Percentiles rank a stretch among this genome's conserved stretches.
These are phyloP conservation scores for Yamadazyma sp. DNA, from an alignment of 805 yeast genomes.

Conservation along the genomic window DNA sequence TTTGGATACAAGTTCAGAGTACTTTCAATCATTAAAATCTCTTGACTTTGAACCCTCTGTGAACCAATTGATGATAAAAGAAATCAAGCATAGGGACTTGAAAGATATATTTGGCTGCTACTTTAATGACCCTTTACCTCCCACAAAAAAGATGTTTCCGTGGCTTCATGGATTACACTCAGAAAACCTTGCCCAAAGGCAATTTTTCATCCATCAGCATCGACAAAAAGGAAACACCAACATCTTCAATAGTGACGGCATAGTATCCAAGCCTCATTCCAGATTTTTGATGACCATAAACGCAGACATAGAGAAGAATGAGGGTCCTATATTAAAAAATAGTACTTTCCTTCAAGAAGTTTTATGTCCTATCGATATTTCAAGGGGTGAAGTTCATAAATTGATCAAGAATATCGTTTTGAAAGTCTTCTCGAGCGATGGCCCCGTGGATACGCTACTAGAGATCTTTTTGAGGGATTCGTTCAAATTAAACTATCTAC, in stretches of 20 bases:
- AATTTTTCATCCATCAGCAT: constrained; percentile 40
- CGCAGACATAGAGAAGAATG: constrained; percentile 10
- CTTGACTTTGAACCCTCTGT: neutral
- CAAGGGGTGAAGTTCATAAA: constrained; percentile 32
- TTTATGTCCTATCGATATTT: constrained; percentile 47
- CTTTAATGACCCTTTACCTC: constrained; percentile 50
- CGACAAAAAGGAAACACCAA: constrained; percentile 15
- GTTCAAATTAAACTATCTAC: constrained; percentile 43
- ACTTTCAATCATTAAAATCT: neutral
- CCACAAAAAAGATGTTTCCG: constrained; percentile 72
- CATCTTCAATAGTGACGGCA: neutral
- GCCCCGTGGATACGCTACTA: constrained; percentile 14
- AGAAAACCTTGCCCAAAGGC: constrained; percentile 53
- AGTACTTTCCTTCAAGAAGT: constrained; percentile 56
- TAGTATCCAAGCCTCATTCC: constrained; percentile 17
- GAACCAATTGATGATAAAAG: constrained; percentile 15
- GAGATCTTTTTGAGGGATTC: constrained; percentile 43
- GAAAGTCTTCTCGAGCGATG: constrained; percentile 23
- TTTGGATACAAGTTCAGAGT: constrained; percentile 5
- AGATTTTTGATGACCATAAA: constrained; percentile 42
- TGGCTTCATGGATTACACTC: constrained; percentile 83
- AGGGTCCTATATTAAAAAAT: constrained; percentile 44
- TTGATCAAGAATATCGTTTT: constrained; percentile 18
- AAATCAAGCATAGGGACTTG: constrained; percentile 18
- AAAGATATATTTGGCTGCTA: constrained; percentile 33